These are phyloP conservation scores for Marsdenia floribunda DNA, from an alignment of 257 asterid species.

Conservation along the genomic window DNA sequence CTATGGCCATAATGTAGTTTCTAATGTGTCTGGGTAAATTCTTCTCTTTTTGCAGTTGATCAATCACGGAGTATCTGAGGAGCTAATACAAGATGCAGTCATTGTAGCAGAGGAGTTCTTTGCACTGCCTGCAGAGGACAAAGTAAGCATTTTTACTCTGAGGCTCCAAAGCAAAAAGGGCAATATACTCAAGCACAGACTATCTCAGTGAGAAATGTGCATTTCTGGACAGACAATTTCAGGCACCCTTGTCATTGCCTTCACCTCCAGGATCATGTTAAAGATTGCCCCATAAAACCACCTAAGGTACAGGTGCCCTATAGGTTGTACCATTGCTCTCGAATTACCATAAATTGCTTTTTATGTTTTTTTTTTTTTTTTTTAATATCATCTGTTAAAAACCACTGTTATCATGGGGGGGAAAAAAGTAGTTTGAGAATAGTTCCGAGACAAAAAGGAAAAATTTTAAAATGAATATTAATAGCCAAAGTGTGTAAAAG, in stretches of 20 bases:
- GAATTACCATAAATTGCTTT: neutral
- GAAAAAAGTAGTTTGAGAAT: too few species aligned
- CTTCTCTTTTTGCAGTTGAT: conserved; percentile 2
- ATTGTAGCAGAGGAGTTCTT: conserved; percentile 1
- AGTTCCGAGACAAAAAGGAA: too few species aligned
- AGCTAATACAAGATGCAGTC: conserved; percentile 5
- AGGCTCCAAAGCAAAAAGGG: conserved; percentile 4
- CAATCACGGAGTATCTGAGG: conserved; percentile 12
- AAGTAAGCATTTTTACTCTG: conserved; percentile 3
- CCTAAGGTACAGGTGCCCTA: conserved; percentile 1
- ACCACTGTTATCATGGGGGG: too few species aligned
- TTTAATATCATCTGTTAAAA: too few species aligned
- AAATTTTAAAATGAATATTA: too few species aligned
- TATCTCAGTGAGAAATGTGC: neutral
- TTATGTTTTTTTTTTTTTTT: neutral
- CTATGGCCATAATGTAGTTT: neutral
- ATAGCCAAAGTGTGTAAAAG: too few species aligned
- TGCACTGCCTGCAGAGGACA: neutral
- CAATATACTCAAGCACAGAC: neutral
- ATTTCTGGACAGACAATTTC: conserved; percentile 15
- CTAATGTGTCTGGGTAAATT: neutral
- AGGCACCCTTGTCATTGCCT: conserved; percentile 12
- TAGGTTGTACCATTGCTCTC: too few species aligned
- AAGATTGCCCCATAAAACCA: conserved; percentile 16
- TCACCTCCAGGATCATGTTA: neutral